Conservation (phyloP, 495 filamentous ascomycete species). For the Hypoxylon lienhwacheense region DNA sequence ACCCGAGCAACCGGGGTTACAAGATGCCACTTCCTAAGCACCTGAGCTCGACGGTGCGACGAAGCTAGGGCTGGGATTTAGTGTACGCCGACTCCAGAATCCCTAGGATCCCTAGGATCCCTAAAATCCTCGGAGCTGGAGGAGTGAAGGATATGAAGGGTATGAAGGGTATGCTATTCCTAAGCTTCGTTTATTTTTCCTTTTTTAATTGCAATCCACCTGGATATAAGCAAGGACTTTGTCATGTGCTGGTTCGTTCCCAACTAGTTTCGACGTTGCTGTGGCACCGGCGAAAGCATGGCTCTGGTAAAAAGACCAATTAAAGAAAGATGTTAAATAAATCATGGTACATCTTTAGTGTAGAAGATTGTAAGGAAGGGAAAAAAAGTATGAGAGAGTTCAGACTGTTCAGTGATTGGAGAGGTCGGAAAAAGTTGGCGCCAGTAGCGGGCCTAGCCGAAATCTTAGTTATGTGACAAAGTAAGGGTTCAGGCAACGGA, state of each 20-base stretch:
- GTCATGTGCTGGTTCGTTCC: slow-evolving; percentile 20
- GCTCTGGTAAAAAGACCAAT: slow-evolving; percentile 13
- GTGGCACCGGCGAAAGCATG: slow-evolving; percentile 25
- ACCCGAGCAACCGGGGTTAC: slow-evolving; percentile 14
- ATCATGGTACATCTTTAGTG: too few relatives aligned
- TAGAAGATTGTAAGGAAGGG: slow-evolving; percentile 6
- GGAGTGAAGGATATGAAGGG: neutral
- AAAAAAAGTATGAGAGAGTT: slow-evolving; percentile 9
- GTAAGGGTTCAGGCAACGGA: slow-evolving; percentile 24
- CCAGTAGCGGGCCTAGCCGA: slow-evolving; percentile 32
- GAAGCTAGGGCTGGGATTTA: slow-evolving; percentile 13
- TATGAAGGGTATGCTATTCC: too few relatives aligned
- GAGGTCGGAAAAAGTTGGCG: slow-evolving; percentile 31
- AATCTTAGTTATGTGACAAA: slow-evolving; percentile 41
- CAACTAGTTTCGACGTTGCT: slow-evolving; percentile 30
- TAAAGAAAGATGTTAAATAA: slow-evolving; percentile 8
- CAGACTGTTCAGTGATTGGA: slow-evolving; percentile 34
- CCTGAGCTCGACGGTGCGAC: slow-evolving; percentile 10
- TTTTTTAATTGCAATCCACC: slow-evolving; percentile 4
- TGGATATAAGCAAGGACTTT: slow-evolving; percentile 19
- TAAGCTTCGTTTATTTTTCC: neutral
- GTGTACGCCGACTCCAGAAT: slow-evolving; percentile 22
- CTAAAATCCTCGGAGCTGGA: too few relatives aligned
- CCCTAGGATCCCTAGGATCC: too few relatives aligned
- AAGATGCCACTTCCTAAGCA: slow-evolving; percentile 12